Percentiles rank a stretch among this genome's conserved stretches.
These are phyloP conservation scores for Cavenderia fasciculata DNA, from an alignment of 78 protist genomes.

Conservation along the genomic window DNA sequence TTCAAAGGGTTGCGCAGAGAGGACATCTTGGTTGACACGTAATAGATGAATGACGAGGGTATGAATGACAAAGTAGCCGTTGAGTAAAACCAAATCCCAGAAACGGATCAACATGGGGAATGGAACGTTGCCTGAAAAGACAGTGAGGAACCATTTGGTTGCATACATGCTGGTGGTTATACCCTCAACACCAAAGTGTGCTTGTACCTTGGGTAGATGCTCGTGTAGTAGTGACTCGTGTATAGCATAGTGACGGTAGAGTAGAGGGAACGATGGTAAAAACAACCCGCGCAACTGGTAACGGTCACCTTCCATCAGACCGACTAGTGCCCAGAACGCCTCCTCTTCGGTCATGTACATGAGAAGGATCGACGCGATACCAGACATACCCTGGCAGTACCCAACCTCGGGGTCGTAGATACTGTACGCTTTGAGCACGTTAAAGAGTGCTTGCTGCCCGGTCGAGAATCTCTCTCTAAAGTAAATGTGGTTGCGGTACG, in stretches of 20 bases:
- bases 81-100: slow-evolving; percentile 78
- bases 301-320: slow-evolving; percentile 38
- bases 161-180: slow-evolving; percentile 52
- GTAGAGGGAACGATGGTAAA: slow-evolving; percentile 68
- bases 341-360: slow-evolving; percentile 88
- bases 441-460: slow-evolving; percentile 80
- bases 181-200: slow-evolving; percentile 39
- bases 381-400: slow-evolving; percentile 86
- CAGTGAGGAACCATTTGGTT: slow-evolving; percentile 82
- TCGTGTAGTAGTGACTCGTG: slow-evolving; percentile 47
- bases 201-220: slow-evolving; percentile 15
- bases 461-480: slow-evolving; percentile 75
- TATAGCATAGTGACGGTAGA: slow-evolving; percentile 60
- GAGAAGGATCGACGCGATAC: slow-evolving; percentile 76
- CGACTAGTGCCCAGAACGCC: slow-evolving; percentile 82
- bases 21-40: slow-evolving; percentile 6
- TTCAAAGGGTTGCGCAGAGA: slow-evolving; percentile 33
- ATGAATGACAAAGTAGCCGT: slow-evolving; percentile 71
- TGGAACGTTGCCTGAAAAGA: slow-evolving; percentile 68
- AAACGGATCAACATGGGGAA: slow-evolving; percentile 64
- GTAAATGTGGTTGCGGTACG: slow-evolving; percentile 73
- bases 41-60: slow-evolving; percentile 31
- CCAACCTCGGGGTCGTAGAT: slow-evolving; percentile 83
- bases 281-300: slow-evolving; percentile 77
- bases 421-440: slow-evolving; percentile 83